These are phyloP conservation scores for Biscogniauxia sp. DNA, from an alignment of 2,329 filamentous ascomycete genomes.

Conservation along the genomic window DNA sequence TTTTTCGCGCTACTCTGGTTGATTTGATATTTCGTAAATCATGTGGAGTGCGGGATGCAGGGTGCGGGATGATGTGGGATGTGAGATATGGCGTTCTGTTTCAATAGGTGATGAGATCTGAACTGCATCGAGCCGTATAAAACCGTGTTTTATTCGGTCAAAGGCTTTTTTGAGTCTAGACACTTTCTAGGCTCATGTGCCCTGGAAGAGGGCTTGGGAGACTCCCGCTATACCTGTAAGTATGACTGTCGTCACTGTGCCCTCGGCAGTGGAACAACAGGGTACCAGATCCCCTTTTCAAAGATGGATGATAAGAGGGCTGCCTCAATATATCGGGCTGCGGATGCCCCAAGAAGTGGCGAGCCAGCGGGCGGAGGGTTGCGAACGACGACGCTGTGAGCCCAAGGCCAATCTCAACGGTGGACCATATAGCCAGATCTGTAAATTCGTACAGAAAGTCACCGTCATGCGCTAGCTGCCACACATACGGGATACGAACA, in stretches of 20 bases:
- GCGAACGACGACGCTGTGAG: slow-evolving; percentile 39
- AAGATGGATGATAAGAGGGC: neutral
- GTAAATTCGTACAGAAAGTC: slow-evolving; percentile 42
- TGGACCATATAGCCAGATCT: slow-evolving; percentile 43
- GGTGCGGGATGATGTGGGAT: neutral
- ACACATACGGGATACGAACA: slow-evolving; percentile 43
- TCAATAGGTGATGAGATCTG: neutral
- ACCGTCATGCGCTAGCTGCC: slow-evolving; percentile 32
- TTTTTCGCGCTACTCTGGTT: neutral
- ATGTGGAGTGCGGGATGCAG: no score
- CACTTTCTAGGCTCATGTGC: no score
- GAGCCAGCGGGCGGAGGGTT: slow-evolving; percentile 36
- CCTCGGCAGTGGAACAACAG: slow-evolving; percentile 4
- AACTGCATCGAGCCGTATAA: neutral
- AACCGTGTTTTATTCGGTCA: neutral
- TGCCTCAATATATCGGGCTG: neutral
- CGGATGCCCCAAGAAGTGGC: slow-evolving; percentile 12
- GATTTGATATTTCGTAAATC: neutral
- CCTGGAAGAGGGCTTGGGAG: neutral
- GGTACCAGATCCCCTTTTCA: neutral
- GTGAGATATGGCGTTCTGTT: neutral
- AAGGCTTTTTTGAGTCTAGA: neutral
- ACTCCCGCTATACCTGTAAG: neutral
- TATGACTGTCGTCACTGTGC: neutral
- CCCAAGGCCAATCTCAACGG: slow-evolving; percentile 41